Conservation (phyloP, 225 moss, liverwort and hornwort genomes). For the Pseudisothecium myosuroides region DNA sequence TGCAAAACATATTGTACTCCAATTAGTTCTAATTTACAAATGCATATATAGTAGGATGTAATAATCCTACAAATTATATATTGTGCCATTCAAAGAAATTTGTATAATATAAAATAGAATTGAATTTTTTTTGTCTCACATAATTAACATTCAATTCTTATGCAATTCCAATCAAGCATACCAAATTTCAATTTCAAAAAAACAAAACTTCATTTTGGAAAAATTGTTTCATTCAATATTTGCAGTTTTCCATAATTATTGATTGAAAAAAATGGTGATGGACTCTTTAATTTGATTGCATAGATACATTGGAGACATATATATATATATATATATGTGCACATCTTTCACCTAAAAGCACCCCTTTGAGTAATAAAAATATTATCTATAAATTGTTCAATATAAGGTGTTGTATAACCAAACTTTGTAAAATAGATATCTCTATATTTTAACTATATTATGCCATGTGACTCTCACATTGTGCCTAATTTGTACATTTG, state of each 20-base stretch:
- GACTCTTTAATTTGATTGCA: neutral
- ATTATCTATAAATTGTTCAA: neutral
- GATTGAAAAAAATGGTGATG: neutral
- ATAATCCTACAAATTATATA: neutral
- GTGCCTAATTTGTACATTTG: neutral
- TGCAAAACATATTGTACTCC: neutral
- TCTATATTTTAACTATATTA: neutral
- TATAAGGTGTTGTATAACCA: neutral
- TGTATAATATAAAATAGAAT: neutral
- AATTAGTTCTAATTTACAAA: neutral
- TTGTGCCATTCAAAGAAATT: neutral
- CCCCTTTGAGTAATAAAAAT: neutral
- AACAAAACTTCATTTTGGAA: neutral
- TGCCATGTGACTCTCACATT: neutral
- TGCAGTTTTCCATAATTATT: neutral
- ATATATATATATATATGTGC: no score
- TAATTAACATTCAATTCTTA: neutral
- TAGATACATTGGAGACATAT: neutral
- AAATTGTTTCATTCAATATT: neutral
- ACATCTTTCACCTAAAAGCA: neutral
- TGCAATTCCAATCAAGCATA: rapidly evolving
- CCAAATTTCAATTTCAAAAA: neutral
- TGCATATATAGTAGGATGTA: neutral
- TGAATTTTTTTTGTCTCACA: neutral
- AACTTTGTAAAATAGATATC: neutral